Percentiles rank a stretch among this genome's conserved stretches.
phyloP scores from a whole-genome alignment of 495 filamentous ascomycete species.

The Penicillium macrosclerotiorum region DNA sequence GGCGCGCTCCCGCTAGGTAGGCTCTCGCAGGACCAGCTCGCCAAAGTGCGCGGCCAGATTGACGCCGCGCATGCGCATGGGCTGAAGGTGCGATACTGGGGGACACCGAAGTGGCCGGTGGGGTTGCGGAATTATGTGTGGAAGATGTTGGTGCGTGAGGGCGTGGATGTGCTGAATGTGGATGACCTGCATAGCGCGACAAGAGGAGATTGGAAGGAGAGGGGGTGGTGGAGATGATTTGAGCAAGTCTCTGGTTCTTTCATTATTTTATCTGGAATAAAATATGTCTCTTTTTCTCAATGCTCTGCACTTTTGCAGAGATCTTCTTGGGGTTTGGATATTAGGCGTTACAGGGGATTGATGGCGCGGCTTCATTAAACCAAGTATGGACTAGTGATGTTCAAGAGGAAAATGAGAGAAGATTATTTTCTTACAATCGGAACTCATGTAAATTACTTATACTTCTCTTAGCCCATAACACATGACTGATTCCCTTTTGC shows the following conservation, averaged over 20 bases:
- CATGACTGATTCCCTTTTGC: too few species aligned
- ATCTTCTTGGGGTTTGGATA: too few species aligned
- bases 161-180: conserved; percentile 46
- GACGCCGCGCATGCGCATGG: conserved; percentile 57
- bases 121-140: conserved; percentile 62
- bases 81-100: conserved; percentile 65
- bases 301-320: too few species aligned
- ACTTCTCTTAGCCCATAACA: too few species aligned
- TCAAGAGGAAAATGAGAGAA: too few species aligned
- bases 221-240: conserved; percentile 12
- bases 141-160: conserved; percentile 59
- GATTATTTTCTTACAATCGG: too few species aligned
- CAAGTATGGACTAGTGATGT: too few species aligned
- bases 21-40: conserved; percentile 48
- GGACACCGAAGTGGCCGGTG: conserved; percentile 59
- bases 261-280: neutral
- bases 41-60: conserved; percentile 55
- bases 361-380: too few species aligned
- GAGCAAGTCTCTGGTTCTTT: neutral
- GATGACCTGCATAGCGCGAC: conserved; percentile 26
- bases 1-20: conserved; percentile 30
- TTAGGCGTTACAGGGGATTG: too few species aligned
- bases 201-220: conserved; percentile 18
- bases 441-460: too few species aligned
- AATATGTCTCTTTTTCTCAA: neutral